phyloP scores from a whole-genome alignment of 1,139 yeast species.

The Saccharomycopsis hybrid region DNA sequence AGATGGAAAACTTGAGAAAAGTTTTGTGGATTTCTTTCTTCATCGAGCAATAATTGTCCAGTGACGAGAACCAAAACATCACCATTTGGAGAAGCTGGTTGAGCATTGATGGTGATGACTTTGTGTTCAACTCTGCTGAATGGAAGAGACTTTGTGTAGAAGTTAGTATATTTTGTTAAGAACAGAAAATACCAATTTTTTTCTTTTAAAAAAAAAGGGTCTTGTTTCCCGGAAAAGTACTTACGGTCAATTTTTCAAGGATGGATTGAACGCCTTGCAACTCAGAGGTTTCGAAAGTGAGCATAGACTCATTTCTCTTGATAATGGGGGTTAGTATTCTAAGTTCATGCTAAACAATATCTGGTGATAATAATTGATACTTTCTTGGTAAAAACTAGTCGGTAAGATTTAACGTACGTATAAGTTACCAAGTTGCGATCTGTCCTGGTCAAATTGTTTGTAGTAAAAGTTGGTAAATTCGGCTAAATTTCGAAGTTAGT shows the following conservation, averaged over 20 bases:
- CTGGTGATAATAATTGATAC: too few relatives aligned
- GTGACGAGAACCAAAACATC: constrained; percentile 97
- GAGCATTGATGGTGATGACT: constrained; percentile 93
- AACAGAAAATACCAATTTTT: too few relatives aligned
- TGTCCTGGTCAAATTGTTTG: constrained; percentile 89
- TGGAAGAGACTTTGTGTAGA: constrained; percentile 64
- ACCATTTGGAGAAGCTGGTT: constrained; percentile 91
- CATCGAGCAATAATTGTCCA: constrained; percentile 86
- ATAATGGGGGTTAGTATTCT: neutral
- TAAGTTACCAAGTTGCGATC: constrained; percentile 86
- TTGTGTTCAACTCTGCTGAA: constrained; percentile 90
- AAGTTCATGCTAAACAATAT: too few relatives aligned
- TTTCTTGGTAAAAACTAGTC: too few relatives aligned
- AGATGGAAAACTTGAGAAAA: constrained; percentile 97
- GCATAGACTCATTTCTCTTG: constrained; percentile 89
- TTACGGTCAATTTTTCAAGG: constrained; percentile 70
- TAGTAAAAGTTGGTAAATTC: constrained; percentile 94
- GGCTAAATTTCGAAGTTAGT: too few relatives aligned
- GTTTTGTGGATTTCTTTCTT: constrained; percentile 90
- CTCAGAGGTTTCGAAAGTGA: constrained; percentile 92
- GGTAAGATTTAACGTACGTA: constrained; percentile 42
- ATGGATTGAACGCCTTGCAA: constrained; percentile 90
- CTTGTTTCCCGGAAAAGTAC: too few relatives aligned
- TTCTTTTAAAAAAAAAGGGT: too few relatives aligned
- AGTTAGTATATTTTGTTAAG: too few relatives aligned